Percentiles rank a stretch among this genome's conserved stretches.
Conservation (phyloP, 2,329 filamentous ascomycete species). For the Paracorniculantispora psalliotae region DNA sequence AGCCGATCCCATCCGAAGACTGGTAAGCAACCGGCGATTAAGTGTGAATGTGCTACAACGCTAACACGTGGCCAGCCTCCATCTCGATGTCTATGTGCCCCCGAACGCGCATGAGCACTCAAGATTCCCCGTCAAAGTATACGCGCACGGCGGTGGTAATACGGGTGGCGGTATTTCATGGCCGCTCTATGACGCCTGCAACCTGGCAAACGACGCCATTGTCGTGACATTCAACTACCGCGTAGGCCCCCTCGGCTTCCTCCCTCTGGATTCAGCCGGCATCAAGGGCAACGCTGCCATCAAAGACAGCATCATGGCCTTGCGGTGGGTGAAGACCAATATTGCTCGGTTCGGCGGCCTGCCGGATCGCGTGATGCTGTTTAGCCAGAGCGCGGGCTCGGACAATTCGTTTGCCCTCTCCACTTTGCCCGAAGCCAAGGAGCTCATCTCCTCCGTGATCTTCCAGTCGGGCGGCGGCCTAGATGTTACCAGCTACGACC, state of each 20-base stretch:
- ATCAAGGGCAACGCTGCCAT: constrained; percentile 18
- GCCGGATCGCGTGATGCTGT: background rate
- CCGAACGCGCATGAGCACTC: background rate
- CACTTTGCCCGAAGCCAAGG: background rate
- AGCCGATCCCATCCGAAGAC: constrained; percentile 13
- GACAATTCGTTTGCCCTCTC: constrained; percentile 2
- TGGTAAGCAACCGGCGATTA: constrained; percentile 8
- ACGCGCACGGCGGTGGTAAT: constrained; percentile 16
- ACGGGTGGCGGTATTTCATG: constrained; percentile 12
- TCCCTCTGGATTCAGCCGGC: constrained; percentile 14
- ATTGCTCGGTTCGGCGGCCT: constrained; percentile 9
- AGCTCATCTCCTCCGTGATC: constrained; percentile 19
- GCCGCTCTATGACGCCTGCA: constrained; percentile 18
- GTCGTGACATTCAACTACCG: constrained; percentile 36
- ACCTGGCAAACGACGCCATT: constrained; percentile 26
- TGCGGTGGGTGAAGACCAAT: constrained; percentile 38
- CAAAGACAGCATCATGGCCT: constrained; percentile 27
- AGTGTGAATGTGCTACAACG: no score
- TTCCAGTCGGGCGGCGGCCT: constrained; percentile 17
- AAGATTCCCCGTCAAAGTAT: constrained; percentile 19
- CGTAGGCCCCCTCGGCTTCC: constrained; percentile 34
- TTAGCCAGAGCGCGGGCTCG: constrained; percentile 4
- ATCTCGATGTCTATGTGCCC: constrained; percentile 17
- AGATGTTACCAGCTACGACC: constrained; percentile 4
- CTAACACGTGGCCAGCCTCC: constrained; percentile 15